Evolutionary conservation across 2,329 filamentous ascomycete genomes (phyloP), one percentile per base, ranked within the genome.

Genomic region (Harringtonia aguacate): DNA sequence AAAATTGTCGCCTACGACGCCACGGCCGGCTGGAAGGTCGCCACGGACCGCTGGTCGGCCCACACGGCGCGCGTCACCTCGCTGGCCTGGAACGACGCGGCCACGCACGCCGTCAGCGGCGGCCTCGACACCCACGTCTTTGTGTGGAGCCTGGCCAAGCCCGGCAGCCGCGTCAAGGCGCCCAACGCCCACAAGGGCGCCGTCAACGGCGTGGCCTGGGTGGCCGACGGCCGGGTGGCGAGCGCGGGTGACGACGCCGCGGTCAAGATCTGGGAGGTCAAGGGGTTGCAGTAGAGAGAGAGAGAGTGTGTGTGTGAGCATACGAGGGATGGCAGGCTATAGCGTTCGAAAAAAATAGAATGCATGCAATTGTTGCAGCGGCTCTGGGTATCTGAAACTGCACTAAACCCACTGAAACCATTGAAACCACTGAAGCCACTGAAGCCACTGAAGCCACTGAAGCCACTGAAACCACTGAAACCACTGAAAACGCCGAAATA

Each of bases 181-280:
- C 66, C 79, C 20, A 94, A 95, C 58, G 88, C 90, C 40, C 92
- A 98, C 67, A 95, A 95, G 66, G 92, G 97, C 58, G 92, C 92
- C 10, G 88, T 97, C 17, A 87, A 84, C 53, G 90, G 86, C 15
- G 83, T 97, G 15, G 75, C 75, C 13, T 98, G 90, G 69, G 72
- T 86, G 14, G 73, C 72, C 24, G 77, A 74, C 9, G 70, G 70
- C 46, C 86, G 76, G 64, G 72, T 97, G 40, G 79, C 85, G 10
- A 94, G 83, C 53, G 78, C 79, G 5, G 92, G 92, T 37, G 85
- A 81, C 12, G 92, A 98, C 72, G 90, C 86, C 29, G 82, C 86
- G 1, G 75, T 98, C 39, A 98, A 97, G 72, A 72, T 90, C 40
- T 98, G 92, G 92, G 73, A 66, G 50, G 75, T 86, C 5, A 67